These are phyloP conservation scores for Colletotrichum magnum DNA, from an alignment of 2,329 filamentous ascomycete species.

Conservation along the genomic window DNA sequence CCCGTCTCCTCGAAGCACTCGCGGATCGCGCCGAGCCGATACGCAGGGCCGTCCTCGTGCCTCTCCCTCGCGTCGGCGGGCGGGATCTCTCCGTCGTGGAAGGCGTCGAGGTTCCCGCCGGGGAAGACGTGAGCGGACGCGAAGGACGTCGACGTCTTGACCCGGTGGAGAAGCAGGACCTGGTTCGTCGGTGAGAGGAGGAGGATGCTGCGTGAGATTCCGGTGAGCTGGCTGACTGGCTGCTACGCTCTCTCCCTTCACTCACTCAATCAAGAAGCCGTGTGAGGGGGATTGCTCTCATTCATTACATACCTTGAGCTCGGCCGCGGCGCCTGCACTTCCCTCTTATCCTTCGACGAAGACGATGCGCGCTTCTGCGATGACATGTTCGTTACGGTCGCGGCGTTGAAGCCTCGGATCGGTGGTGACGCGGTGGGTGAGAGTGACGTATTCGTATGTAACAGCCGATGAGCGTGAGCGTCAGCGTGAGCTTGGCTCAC, in stretches of 20 bases:
- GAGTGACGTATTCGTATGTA: constrained; percentile 20
- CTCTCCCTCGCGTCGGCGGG: constrained; percentile 62
- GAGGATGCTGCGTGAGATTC: constrained; percentile 65
- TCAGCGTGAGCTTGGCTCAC: not conserved
- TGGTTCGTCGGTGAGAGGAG: constrained; percentile 90
- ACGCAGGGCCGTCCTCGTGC: constrained; percentile 80
- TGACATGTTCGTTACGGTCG: constrained; percentile 29
- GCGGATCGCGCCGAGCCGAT: constrained; percentile 86
- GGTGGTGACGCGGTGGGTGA: not conserved
- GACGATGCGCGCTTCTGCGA: constrained; percentile 31
- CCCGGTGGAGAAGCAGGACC: constrained; percentile 88
- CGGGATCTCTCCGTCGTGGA: constrained; percentile 78
- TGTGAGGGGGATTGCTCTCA: too few species aligned
- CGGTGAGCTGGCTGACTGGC: constrained; percentile 27
- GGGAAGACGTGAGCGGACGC: constrained; percentile 96
- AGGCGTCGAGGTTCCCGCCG: constrained; percentile 84
- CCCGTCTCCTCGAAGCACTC: constrained; percentile 98
- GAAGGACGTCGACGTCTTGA: constrained; percentile 86
- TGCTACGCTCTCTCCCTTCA: too few species aligned
- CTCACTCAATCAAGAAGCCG: too few species aligned
- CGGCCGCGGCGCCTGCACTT: constrained; percentile 66
- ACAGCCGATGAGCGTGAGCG: too few species aligned
- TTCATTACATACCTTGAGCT: constrained; percentile 69
- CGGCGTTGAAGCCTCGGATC: not conserved
- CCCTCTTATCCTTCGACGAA: constrained; percentile 44